Base-by-base conservation (phyloP, 768 basidiomycete species). In the Paxillus ammoniavirescens region DNA sequence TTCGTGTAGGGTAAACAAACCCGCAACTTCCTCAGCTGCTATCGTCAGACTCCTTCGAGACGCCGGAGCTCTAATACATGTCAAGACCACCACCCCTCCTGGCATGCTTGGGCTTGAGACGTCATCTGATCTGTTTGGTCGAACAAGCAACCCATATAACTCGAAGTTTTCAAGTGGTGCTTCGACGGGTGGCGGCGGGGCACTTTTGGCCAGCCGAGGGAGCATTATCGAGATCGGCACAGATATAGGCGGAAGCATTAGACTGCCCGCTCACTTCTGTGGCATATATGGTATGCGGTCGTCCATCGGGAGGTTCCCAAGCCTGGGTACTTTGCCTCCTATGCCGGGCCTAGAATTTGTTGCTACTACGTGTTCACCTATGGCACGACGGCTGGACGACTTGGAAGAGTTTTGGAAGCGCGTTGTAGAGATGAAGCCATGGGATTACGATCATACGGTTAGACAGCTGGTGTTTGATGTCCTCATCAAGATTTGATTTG, bases 121-220 rank as follows among this genome's bases (percentile, higher is more conserved):
- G 0, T 54, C 61, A 43, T 78, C 77, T 42, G 73, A 78, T 55
- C 58, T 79, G 3, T 81, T 74, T 53, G 80, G 79, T 9, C 67
- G 65, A 31, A 80, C 79, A 5, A 66, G 64, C 13, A 82, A 82
- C 60, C 81, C 81, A 0, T 74, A 77, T 63, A 78, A 79, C 52
- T 53, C 65, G 5, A 67, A 70, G 7, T 74, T 70, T 49, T 65
- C 61, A 1, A 71, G 72, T 10, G 80, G 80, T 5, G 81, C 77
- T 23, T 81, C 80, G 0, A 78, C 77, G 0, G 81, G 81, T 26
- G 81, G 81, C 6, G 81, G 80, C 18, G 74, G 67, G 1, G 78
- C 81, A 8, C 68, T 82, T 17, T 61, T 82, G 3, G 80, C 80
- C 0, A 63, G 67, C 35, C 72, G 73, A 10, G 80, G 80, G 8